Base-by-base conservation (phyloP, 306 rosid genomes). In the Vigna radiata region DNA sequence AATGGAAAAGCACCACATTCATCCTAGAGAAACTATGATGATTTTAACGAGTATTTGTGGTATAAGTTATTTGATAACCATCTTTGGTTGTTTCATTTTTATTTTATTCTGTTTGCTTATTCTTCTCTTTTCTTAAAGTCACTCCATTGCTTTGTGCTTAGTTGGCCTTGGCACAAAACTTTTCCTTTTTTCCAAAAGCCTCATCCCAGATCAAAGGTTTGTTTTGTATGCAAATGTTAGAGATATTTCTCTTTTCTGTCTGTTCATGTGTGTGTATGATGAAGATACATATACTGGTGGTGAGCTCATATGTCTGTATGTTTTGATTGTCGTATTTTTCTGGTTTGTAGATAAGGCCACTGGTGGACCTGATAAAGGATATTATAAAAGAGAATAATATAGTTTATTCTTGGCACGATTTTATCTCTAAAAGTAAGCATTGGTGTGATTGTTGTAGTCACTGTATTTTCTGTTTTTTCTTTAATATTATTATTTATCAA, bases 21-120 rank as follows among this genome's bases (percentile, higher is more conserved):
- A 49, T 86, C 97, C 27, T 94, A 97, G 98, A 92, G 98, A 87
- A 94, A 94, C 74, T 94, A 94, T 70, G 98, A 94, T 82, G 98
- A 94, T 74, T 94, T 94, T 74, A 94, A 94, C 19, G 98, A 94
- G 86, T 86, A 88, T 79, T 94, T 94, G 79, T 94, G 98, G 98
- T 94, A 88, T 81, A 84, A 58, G 47, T 48, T 83, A 47, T 53
- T 59, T 1, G 27, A n/a, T 29, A 64, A 31, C 49, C 67, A 4
- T 72, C 16, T 12, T 31, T 49, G 13, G 4, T 33, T 52, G 12
- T 17, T 63, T 25, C 47, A 46, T 27, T 14, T 7, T 25, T 18
- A 61, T 54, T 52, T 25, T 65, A 19, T 17, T 70, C 68, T 25
- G 6, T 58, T 44, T 77, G 59, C 88, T 81, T 79, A 82, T 11